A percentile compares a stretch with the other conserved stretches of the same genome.
phyloP scores from a whole-genome alignment of 2,329 filamentous ascomycete genomes.

The Ascosphaera apis region DNA sequence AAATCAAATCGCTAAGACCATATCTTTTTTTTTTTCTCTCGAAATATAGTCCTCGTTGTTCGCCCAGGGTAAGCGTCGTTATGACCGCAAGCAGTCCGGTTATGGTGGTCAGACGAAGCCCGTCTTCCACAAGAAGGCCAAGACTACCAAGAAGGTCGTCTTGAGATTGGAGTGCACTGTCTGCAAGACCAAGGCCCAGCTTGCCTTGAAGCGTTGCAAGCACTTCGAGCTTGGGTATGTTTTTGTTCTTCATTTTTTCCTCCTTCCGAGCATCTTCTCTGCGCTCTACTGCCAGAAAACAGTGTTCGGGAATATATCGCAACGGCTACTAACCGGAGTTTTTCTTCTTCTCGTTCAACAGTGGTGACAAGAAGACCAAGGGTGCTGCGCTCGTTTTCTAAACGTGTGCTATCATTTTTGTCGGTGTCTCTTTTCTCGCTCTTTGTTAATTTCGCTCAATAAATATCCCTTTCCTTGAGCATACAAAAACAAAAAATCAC shows the following conservation, averaged over 20 bases:
- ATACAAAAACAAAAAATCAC: no score
- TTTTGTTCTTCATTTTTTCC: constrained; percentile 2
- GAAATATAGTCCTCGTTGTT: constrained; percentile 53
- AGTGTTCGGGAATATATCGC: no score
- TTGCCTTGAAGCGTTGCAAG: constrained; percentile 99
- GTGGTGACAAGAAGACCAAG: constrained; percentile 99
- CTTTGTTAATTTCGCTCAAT: no score
- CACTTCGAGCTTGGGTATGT: constrained; percentile 98
- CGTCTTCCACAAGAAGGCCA: constrained; percentile 99
- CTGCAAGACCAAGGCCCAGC: constrained; percentile 97
- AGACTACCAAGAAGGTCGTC: constrained; percentile 99
- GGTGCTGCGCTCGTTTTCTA: constrained; percentile 99
- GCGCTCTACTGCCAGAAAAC: no score
- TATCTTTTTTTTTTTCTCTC: not conserved
- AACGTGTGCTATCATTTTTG: no score
- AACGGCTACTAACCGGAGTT: constrained; percentile 10
- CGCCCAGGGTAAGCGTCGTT: constrained; percentile 99
- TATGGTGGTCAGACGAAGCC: constrained; percentile 99
- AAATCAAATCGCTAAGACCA: not conserved
- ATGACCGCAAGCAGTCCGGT: constrained; percentile 97
- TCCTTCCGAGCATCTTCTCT: constrained; percentile 2
- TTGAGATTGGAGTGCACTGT: constrained; percentile 89
- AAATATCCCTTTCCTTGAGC: no score
- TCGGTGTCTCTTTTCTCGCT: no score
- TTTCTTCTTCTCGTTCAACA: constrained; percentile 21